phyloP scores from a whole-genome alignment of 1,284 basidiomycete species.

The Athelia psychrophila region DNA sequence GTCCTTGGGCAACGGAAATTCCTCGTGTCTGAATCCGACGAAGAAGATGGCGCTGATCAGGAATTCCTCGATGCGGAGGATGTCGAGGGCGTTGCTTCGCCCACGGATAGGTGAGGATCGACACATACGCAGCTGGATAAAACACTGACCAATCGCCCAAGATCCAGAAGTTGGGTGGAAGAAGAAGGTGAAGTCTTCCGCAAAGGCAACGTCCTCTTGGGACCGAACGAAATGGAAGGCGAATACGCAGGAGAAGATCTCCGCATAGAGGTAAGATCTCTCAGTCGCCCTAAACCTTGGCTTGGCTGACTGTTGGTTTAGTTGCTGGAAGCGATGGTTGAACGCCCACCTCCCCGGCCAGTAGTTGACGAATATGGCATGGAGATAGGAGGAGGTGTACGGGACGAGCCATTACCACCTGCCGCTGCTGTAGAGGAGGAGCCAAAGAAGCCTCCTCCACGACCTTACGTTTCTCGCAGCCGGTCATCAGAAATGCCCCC shows the following conservation, averaged over 20 bases:
- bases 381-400: conserved; percentile 20
- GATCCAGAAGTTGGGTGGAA: conserved; percentile 77
- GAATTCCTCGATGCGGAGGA: conserved; percentile 31
- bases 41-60: conserved; percentile 46
- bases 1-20: conserved; percentile 69
- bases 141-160: conserved; percentile 19
- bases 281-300: background rate
- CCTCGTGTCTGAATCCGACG: conserved; percentile 60
- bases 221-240: conserved; percentile 82
- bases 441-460: conserved; percentile 42
- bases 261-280: conserved; percentile 73
- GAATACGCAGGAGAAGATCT: conserved; percentile 84
- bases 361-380: conserved; percentile 55
- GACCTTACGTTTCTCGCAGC: conserved; percentile 55
- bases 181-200: conserved; percentile 93
- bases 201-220: conserved; percentile 77
- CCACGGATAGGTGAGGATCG: conserved; percentile 53
- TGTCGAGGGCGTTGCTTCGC: conserved; percentile 39
- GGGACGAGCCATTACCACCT: conserved; percentile 14
- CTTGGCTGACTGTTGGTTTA: conserved; percentile 11
- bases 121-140: background rate
- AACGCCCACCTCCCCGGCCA: conserved; percentile 59
- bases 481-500: conserved; percentile 37
- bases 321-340: conserved; percentile 60
- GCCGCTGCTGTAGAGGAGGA: conserved; percentile 25